Percentiles rank a stretch among this genome's conserved stretches.
Conservation (phyloP, 106 monocot species). For the Dactylorhiza incarnata region DNA sequence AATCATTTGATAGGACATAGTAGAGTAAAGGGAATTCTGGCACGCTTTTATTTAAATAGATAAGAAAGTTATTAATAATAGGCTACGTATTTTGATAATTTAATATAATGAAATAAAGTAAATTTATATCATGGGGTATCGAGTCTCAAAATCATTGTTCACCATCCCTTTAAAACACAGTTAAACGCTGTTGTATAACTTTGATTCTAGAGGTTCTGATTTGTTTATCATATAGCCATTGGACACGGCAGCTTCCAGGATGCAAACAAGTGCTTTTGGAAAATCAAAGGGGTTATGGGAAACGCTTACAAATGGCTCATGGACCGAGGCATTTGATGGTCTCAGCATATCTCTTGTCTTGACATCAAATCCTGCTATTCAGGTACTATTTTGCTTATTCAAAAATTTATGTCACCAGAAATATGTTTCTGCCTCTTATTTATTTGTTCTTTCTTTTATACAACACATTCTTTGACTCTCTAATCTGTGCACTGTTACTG, state of each 20-base stretch:
- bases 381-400: slow-evolving; percentile 32
- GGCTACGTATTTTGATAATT: too few relatives aligned
- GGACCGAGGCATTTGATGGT: slow-evolving; percentile 86
- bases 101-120: too few relatives aligned
- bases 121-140: too few relatives aligned
- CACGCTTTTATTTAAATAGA: too few relatives aligned
- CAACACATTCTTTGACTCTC: too few relatives aligned
- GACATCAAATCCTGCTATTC: slow-evolving; percentile 91
- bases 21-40: too few relatives aligned
- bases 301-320: slow-evolving; percentile 66
- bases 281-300: slow-evolving; percentile 77
- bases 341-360: slow-evolving; percentile 83
- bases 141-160: too few relatives aligned
- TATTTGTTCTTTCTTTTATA: background rate
- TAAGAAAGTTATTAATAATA: too few relatives aligned
- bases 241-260: slow-evolving; percentile 93
- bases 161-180: too few relatives aligned
- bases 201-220: slow-evolving; percentile 9
- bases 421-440: background rate
- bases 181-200: background rate
- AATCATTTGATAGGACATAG: too few relatives aligned
- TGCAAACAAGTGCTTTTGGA: slow-evolving; percentile 99
- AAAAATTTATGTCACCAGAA: background rate
- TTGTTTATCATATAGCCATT: slow-evolving; percentile 53
- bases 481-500: too few relatives aligned